These are phyloP conservation scores for Dipodascus geniculatus DNA, from an alignment of 805 yeast genomes.

Conservation along the genomic window DNA sequence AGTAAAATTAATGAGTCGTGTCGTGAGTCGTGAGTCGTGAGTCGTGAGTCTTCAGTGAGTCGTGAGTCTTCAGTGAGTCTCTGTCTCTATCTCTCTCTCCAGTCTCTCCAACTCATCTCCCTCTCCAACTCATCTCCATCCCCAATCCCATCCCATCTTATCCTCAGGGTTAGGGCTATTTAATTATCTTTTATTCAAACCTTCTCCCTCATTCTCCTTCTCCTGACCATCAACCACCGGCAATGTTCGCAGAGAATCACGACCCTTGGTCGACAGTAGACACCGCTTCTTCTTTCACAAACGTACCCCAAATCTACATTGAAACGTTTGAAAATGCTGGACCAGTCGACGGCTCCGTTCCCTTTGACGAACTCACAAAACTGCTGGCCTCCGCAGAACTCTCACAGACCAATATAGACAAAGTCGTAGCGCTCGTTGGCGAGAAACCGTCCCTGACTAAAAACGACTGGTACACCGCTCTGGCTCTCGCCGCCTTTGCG, in stretches of 20 bases:
- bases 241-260: background rate
- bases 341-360: conserved; percentile 8
- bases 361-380: conserved; percentile 3
- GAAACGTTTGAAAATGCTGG: conserved; percentile 4
- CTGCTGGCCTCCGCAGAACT: conserved; percentile 7
- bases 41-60: too few relatives aligned
- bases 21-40: too few relatives aligned
- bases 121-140: background rate
- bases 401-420: conserved; percentile 1
- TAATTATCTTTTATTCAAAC: background rate
- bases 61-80: too few relatives aligned
- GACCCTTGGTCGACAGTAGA: conserved; percentile 1
- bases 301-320: conserved; percentile 7
- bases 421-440: conserved; percentile 3
- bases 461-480: conserved; percentile 22
- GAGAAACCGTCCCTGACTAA: background rate
- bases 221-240: background rate
- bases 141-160: background rate
- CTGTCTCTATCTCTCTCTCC: too few relatives aligned
- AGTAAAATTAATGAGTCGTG: too few relatives aligned
- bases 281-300: background rate
- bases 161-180: background rate
- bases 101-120: too few relatives aligned
- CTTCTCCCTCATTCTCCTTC: background rate
- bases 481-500: conserved; percentile 25